These are phyloP conservation scores for Vigna hirtella DNA, from an alignment of 306 rosid genomes.

Conservation along the genomic window DNA sequence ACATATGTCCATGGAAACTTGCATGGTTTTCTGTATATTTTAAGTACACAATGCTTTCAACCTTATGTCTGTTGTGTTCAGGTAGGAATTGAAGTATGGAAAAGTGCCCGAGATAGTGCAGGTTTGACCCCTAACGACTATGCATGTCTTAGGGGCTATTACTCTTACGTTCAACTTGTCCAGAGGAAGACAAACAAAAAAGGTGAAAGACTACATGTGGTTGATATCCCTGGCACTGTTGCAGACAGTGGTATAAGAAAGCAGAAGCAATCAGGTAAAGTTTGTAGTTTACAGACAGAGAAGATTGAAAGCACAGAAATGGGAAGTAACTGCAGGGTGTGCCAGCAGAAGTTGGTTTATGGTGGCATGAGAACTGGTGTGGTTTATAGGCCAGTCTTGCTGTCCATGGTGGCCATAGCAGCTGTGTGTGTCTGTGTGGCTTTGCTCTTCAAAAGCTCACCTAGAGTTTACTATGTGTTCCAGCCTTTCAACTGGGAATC, in stretches of 20 bases:
- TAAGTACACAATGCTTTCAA: background rate
- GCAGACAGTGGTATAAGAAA: constrained; percentile 47
- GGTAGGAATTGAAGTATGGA: constrained; percentile 96
- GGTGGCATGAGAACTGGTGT: constrained; percentile 53
- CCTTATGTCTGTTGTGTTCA: constrained; percentile 41
- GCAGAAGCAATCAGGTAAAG: constrained; percentile 55
- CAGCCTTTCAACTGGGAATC: constrained; percentile 86
- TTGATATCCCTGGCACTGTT: constrained; percentile 64
- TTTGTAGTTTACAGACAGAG: constrained; percentile 62
- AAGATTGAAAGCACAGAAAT: constrained; percentile 39
- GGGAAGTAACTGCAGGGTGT: constrained; percentile 51
- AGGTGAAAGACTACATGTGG: constrained; percentile 55
- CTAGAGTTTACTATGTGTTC: constrained; percentile 68
- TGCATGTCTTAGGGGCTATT: constrained; percentile 63
- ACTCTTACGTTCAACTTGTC: constrained; percentile 73
- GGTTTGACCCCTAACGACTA: constrained; percentile 83
- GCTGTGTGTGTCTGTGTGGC: constrained; percentile 93
- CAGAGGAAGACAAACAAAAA: constrained; percentile 63
- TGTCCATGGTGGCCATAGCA: constrained; percentile 85
- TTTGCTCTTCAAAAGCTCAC: constrained; percentile 85
- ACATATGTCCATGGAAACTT: background rate
- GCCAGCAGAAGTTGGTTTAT: constrained; percentile 57
- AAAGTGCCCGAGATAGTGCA: constrained; percentile 61
- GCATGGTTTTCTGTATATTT: constrained; percentile 12
- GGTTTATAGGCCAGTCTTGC: constrained; percentile 81